Evolutionary conservation across 1,284 basidiomycete species (phyloP).

Genomic region (Chiua sp.): DNA sequence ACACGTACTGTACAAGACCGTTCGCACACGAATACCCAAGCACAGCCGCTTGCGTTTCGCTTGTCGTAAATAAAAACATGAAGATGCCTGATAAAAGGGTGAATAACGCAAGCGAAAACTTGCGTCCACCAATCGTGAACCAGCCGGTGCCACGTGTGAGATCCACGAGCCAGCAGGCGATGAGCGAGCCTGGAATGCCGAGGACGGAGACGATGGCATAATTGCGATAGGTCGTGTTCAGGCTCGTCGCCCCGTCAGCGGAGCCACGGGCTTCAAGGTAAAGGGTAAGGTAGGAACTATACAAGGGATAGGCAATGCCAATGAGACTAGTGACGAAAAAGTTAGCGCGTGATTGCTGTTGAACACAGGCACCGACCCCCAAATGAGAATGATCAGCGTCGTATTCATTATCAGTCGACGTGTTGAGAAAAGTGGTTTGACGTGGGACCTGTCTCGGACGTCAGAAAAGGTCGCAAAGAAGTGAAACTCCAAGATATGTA

Average conservation of each 20-base stretch:
- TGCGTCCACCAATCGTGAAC: conserved; percentile 51
- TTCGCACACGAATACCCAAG: conserved; percentile 62
- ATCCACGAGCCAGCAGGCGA: conserved; percentile 63
- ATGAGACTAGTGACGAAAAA: conserved; percentile 42
- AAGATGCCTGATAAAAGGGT: conserved; percentile 59
- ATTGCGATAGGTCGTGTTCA: conserved; percentile 50
- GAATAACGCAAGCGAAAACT: conserved; percentile 55
- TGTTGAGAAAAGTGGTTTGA: conserved; percentile 58
- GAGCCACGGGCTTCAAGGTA: conserved; percentile 53
- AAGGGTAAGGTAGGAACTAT: conserved; percentile 55
- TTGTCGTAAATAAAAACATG: conserved; percentile 66
- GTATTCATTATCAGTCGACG: conserved; percentile 57
- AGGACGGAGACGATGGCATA: conserved; percentile 54
- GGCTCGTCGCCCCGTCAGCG: conserved; percentile 32
- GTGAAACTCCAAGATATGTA: conserved; percentile 22
- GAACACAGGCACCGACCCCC: conserved; percentile 44
- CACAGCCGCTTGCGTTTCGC: conserved; percentile 48
- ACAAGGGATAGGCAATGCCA: conserved; percentile 67
- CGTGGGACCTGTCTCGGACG: conserved; percentile 43
- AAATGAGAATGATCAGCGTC: conserved; percentile 55
- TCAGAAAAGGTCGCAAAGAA: not conserved
- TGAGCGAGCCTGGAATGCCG: conserved; percentile 63
- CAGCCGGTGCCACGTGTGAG: conserved; percentile 40
- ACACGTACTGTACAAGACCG: conserved; percentile 47
- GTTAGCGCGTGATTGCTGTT: not conserved